These are phyloP conservation scores for Thalassiosira hispida DNA, from an alignment of 352 stramenopile species.

Conservation along the genomic window DNA sequence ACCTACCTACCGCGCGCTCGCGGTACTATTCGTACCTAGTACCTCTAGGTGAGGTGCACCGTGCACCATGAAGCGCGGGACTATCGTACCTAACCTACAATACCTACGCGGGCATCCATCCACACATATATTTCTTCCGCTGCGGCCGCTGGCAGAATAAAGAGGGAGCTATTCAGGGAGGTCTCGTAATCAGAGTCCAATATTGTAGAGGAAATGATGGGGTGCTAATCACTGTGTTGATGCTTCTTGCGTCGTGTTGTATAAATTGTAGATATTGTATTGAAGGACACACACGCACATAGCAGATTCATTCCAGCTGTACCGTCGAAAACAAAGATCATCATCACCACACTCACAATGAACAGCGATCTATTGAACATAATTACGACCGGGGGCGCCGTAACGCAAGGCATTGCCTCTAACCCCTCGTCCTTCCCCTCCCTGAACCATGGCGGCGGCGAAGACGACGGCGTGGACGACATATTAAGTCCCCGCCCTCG, in stretches of 20 bases:
- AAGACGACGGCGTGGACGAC: constrained; percentile 8
- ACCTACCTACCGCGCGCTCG: no score
- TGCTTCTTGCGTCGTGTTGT: background rate
- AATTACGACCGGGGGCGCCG: constrained; percentile 5
- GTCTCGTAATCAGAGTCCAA: no score
- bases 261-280: constrained; percentile 23
- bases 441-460: background rate
- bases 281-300: background rate
- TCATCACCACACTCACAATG: background rate
- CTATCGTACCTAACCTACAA: no score
- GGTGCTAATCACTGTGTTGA: background rate
- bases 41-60: no score
- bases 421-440: background rate
- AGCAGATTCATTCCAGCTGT: background rate
- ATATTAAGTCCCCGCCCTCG: constrained; percentile 16
- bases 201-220: no score
- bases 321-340: background rate
- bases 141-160: no score
- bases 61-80: no score
- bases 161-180: no score
- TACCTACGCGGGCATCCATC: no score
- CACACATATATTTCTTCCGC: no score
- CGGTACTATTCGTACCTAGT: no score
- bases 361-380: constrained; percentile 27
- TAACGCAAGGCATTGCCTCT: background rate